Base-by-base conservation (phyloP, 1,284 basidiomycete genomes). In the Ustilago bromivora region DNA sequence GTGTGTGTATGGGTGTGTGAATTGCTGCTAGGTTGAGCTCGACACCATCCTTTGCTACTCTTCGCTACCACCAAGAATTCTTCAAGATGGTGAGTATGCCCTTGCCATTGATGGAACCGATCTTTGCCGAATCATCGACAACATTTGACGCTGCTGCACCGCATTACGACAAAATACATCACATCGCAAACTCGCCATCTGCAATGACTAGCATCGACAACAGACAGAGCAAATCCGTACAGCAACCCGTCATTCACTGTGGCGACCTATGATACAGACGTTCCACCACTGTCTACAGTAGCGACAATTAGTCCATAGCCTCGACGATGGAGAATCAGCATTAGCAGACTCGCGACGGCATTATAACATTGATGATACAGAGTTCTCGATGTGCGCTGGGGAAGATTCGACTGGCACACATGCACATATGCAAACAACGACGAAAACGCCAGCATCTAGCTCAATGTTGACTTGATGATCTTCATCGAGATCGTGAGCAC, bases 61-160 rank as follows among this genome's bases (percentile, higher is more conserved):
- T 63, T 76, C 49, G 73, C 47, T 64, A 76, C 68, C 73, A 76
- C 73, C 75, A 77, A 72, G 75, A 72, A 76, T 69, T 69, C 75
- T 63, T 77, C 75, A 77, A 77, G 75, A 77, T 77, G 75, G 75
- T 77, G 59, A 73, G 75, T 72, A 64, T 15, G 15, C 40, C 47
- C 36, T 54, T 56, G 55, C 60, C 40, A 53, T 56, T 56, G 60
- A 61, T 60, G 49, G 32, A 51, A 19, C 11, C 67, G 60, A 74
- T 54, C 28, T 41, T 28, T 43, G 36, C 58, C 71, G 57, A 47
- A 73, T 72, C 61, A 73, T 46, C 63, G 38, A 60, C 65, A 58
- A 61, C 43, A 17, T 46, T 5, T 53, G 32, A 55, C 41, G 62
- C 71, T 38, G 57, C 57, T 57, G 53, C 58, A 31, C 9, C 9